phyloP scores from a whole-genome alignment of 805 yeast genomes.

The Yamadazyma tumulicola region DNA sequence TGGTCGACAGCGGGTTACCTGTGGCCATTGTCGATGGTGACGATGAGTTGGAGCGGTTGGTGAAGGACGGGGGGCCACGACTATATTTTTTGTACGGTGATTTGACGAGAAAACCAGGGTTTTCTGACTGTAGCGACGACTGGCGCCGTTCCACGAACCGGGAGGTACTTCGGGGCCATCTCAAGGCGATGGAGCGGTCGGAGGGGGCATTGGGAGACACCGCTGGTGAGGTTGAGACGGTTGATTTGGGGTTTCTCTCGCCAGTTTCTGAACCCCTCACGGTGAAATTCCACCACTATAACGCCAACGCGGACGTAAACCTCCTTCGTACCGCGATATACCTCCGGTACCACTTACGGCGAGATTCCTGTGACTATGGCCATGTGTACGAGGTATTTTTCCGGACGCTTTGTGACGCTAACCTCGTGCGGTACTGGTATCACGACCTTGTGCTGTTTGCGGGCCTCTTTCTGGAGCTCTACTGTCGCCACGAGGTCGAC shows the following conservation, averaged over 20 bases:
- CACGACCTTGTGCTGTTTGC: constrained; percentile 5
- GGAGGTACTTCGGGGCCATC: too few relatives aligned
- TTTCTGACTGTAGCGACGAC: too few relatives aligned
- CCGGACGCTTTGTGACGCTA: constrained; percentile 24
- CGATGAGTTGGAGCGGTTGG: too few relatives aligned
- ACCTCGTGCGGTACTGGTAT: constrained; percentile 18
- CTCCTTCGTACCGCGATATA: constrained; percentile 5
- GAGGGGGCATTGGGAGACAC: too few relatives aligned
- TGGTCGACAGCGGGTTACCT: too few relatives aligned
- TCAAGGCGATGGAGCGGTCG: too few relatives aligned
- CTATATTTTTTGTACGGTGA: background rate
- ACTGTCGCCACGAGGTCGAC: too few relatives aligned
- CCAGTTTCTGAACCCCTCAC: background rate
- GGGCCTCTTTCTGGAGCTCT: too few relatives aligned
- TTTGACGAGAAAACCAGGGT: background rate
- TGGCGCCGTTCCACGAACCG: too few relatives aligned
- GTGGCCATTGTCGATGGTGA: too few relatives aligned
- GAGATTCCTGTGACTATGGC: background rate
- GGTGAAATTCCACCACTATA: constrained; percentile 9
- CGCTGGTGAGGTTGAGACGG: background rate
- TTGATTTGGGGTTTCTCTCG: constrained; percentile 3
- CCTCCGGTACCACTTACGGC: constrained; percentile 2
- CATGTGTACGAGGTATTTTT: constrained; percentile 10
- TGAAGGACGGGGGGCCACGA: too few relatives aligned
- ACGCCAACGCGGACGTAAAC: constrained; percentile 5